Conservation (phyloP, 2,329 filamentous ascomycete genomes). For the Talaromyces sp. region DNA sequence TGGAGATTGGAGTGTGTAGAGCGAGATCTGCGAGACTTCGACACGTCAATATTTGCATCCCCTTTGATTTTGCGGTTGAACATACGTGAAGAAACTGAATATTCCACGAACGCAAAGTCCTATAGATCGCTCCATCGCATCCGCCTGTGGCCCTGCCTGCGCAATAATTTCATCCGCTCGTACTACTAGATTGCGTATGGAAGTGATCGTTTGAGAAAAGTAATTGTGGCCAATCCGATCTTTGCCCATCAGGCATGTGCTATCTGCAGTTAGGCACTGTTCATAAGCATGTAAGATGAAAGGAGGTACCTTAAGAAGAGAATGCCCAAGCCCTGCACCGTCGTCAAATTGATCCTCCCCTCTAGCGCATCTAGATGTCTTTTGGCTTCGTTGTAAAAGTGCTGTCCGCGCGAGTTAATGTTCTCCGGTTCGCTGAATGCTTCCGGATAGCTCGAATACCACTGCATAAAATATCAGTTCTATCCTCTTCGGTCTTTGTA, state of each 20-base stretch:
- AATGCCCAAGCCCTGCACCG: slow-evolving; percentile 27
- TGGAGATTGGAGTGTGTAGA: slow-evolving; percentile 8
- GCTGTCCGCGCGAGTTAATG: slow-evolving; percentile 25
- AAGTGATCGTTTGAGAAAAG: slow-evolving; percentile 14
- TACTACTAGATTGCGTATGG: slow-evolving; percentile 1
- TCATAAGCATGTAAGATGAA: neutral
- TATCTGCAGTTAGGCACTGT: neutral
- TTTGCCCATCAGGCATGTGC: slow-evolving; percentile 17
- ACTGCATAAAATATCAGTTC: slow-evolving; percentile 12
- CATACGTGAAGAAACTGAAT: slow-evolving; percentile 15
- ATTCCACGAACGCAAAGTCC: slow-evolving; percentile 8
- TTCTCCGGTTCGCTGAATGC: slow-evolving; percentile 26
- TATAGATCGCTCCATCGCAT: slow-evolving; percentile 12
- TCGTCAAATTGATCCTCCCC: slow-evolving; percentile 25
- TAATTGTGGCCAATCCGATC: slow-evolving; percentile 15
- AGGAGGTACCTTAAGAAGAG: slow-evolving; percentile 19
- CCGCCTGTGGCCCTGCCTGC: slow-evolving; percentile 10
- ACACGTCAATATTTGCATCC: neutral
- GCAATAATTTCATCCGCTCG: slow-evolving; percentile 13
- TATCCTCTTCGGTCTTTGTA: too few relatives aligned
- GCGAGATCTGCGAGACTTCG: slow-evolving; percentile 13
- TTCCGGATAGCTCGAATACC: slow-evolving; percentile 28
- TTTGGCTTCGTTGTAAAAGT: slow-evolving; percentile 32
- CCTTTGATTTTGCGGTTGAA: neutral
- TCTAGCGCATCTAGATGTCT: slow-evolving; percentile 27